phyloP scores from a whole-genome alignment of 352 stramenopile species.

The Phytophthora aleatoria region DNA sequence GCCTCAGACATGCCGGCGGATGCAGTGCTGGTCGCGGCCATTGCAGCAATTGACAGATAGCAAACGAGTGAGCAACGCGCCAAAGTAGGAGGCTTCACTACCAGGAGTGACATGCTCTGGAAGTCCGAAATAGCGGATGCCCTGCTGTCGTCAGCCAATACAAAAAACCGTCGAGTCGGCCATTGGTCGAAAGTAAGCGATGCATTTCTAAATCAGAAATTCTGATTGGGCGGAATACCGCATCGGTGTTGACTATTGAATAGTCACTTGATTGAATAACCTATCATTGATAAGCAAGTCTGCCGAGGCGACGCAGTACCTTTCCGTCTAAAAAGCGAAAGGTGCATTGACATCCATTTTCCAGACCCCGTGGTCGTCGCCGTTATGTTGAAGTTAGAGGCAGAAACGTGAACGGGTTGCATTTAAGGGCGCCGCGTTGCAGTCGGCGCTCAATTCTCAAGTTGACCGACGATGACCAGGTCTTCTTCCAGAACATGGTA shows the following conservation, averaged over 20 bases:
- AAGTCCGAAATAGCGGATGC: slow-evolving; percentile 26
- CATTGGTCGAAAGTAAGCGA: slow-evolving; percentile 30
- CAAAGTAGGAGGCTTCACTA: slow-evolving; percentile 21
- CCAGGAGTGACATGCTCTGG: slow-evolving; percentile 22
- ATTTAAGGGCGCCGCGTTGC: slow-evolving; percentile 3
- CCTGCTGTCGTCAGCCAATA: slow-evolving; percentile 29
- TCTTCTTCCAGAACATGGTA: slow-evolving; percentile 52
- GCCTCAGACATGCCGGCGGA: slow-evolving; percentile 3
- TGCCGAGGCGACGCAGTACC: neutral
- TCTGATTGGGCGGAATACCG: slow-evolving; percentile 13
- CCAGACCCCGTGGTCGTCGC: neutral
- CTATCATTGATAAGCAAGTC: neutral
- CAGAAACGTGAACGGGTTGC: neutral
- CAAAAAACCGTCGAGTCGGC: slow-evolving; percentile 17
- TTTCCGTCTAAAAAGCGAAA: no score
- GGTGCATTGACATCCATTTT: neutral
- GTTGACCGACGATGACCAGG: slow-evolving; percentile 49
- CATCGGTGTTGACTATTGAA: neutral
- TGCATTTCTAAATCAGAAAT: neutral
- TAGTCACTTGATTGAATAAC: neutral
- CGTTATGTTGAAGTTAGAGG: slow-evolving; percentile 14
- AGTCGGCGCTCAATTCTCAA: slow-evolving; percentile 18
- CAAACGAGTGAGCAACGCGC: slow-evolving; percentile 6
- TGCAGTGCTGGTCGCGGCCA: slow-evolving; percentile 18
- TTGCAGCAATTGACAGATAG: slow-evolving; percentile 21